Evolutionary conservation across 208 protist genomes (phyloP).

Genomic region (Acanthamoeba sp.): DNA sequence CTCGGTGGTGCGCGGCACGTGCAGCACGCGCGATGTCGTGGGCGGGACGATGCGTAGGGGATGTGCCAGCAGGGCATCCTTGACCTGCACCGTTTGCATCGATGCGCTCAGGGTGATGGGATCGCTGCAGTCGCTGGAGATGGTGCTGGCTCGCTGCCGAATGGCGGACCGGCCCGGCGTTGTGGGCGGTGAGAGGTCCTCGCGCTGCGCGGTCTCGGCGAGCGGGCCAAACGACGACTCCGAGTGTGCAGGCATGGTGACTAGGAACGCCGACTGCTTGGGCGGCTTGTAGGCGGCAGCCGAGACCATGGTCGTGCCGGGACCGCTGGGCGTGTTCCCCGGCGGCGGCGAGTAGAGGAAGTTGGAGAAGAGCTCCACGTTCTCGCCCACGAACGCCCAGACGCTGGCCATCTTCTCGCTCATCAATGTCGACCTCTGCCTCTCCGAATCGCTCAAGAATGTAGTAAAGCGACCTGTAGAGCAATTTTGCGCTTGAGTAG

Average conservation of each 20-base stretch:
- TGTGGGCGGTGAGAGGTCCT: too few species aligned
- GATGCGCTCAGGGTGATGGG: too few species aligned
- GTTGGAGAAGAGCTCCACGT: constrained; percentile 44
- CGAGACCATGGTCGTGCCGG: too few species aligned
- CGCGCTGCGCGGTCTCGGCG: neutral
- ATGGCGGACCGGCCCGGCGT: neutral
- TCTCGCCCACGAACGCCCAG: constrained; percentile 35
- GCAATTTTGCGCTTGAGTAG: neutral
- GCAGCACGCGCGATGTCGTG: neutral
- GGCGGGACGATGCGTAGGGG: neutral
- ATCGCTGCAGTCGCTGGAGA: too few species aligned
- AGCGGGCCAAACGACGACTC: neutral
- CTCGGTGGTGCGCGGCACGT: constrained; percentile 16
- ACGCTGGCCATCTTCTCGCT: neutral
- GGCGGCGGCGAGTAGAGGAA: constrained; percentile 6
- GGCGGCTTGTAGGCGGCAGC: neutral
- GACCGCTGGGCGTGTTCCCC: neutral
- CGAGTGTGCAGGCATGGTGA: neutral
- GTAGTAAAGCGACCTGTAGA: neutral
- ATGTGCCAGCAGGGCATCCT: too few species aligned
- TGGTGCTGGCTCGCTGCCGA: too few species aligned
- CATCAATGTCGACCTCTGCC: neutral
- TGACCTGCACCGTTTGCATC: neutral
- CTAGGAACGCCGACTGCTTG: neutral
- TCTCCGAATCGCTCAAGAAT: constrained; percentile 37